Conservation (phyloP, 2,329 filamentous ascomycete species). For the Hypoxylon sp. region DNA sequence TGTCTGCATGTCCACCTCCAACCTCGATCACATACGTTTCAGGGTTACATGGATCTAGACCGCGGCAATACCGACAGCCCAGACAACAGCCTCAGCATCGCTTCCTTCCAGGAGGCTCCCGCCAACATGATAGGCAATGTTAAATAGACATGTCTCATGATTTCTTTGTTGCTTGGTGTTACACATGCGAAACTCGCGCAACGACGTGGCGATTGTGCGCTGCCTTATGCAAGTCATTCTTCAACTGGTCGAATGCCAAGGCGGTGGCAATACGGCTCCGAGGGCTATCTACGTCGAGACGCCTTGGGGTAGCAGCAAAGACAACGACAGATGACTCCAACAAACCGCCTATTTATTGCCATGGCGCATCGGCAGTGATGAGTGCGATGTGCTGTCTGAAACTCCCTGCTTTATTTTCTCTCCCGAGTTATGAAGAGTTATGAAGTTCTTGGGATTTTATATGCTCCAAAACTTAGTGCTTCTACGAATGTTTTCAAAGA, state of each 20-base stretch:
- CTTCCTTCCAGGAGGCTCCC: conserved; percentile 13
- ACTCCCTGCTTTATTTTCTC: conserved; percentile 3
- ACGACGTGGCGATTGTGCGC: conserved; percentile 27
- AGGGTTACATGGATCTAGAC: conserved; percentile 23
- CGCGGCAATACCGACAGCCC: conserved; percentile 19
- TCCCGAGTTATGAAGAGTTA: conserved; percentile 5
- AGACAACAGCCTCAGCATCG: conserved; percentile 20
- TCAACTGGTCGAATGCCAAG: conserved; percentile 5
- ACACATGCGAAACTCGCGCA: conserved; percentile 3
- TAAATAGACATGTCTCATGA: conserved; percentile 18
- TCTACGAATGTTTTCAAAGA: conserved; percentile 12
- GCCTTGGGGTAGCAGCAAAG: conserved; percentile 7
- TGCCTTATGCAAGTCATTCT: conserved; percentile 22
- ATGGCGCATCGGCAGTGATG: not conserved
- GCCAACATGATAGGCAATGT: conserved; percentile 12
- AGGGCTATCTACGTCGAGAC: conserved; percentile 14
- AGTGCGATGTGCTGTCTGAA: conserved; percentile 1
- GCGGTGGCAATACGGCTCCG: conserved; percentile 7
- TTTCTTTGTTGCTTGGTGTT: conserved; percentile 17
- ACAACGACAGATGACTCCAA: conserved; percentile 1
- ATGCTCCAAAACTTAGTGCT: conserved; percentile 8
- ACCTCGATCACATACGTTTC: not conserved
- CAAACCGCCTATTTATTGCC: not conserved
- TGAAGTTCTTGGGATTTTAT: not conserved
- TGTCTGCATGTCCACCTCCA: conserved; percentile 2